A percentile compares a stretch with the other conserved stretches of the same genome.
These are phyloP conservation scores for Hawksworthiomyces lignivorus DNA, from an alignment of 2,329 filamentous ascomycete genomes.

Conservation along the genomic window DNA sequence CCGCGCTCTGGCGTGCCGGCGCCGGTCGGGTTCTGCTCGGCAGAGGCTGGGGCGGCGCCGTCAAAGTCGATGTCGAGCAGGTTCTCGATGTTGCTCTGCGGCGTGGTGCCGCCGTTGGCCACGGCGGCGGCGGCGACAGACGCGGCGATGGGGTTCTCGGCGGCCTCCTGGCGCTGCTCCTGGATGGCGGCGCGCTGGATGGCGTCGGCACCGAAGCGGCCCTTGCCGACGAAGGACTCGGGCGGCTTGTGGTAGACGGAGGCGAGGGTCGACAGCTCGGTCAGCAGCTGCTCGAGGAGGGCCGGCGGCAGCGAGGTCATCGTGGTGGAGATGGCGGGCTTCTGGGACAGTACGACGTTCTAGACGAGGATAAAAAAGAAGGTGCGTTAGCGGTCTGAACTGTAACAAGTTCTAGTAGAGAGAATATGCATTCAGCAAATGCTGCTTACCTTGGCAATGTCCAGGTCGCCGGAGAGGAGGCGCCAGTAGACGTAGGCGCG, in stretches of 20 bases:
- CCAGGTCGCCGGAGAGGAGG: slow-evolving; percentile 81
- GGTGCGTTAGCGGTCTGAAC: no score
- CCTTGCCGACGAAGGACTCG: slow-evolving; percentile 95
- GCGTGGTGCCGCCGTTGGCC: slow-evolving; percentile 41
- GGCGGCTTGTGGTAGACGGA: slow-evolving; percentile 98
- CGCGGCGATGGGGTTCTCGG: slow-evolving; percentile 89
- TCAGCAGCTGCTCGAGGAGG: slow-evolving; percentile 82
- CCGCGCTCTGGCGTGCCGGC: slow-evolving; percentile 61
- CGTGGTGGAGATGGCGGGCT: slow-evolving; percentile 88
- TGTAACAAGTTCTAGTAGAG: no score
- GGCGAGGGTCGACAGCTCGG: slow-evolving; percentile 85
- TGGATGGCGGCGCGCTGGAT: slow-evolving; percentile 94
- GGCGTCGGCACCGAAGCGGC: slow-evolving; percentile 85
- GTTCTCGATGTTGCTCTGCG: slow-evolving; percentile 81
- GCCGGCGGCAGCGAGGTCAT: slow-evolving; percentile 80
- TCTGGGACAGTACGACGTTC: slow-evolving; percentile 87
- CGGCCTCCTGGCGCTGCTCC: slow-evolving; percentile 86
- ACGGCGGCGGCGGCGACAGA: slow-evolving; percentile 64
- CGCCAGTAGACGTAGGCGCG: slow-evolving; percentile 98
- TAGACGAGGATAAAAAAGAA: slow-evolving; percentile 23
- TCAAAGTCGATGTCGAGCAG: slow-evolving; percentile 68
- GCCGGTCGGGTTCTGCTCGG: slow-evolving; percentile 45
- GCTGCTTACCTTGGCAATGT: slow-evolving; percentile 70
- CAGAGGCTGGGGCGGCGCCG: slow-evolving; percentile 81
- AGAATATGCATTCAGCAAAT: no score